Conservation (phyloP, 176 grass and related monocot species). For the Musa itinerans region DNA sequence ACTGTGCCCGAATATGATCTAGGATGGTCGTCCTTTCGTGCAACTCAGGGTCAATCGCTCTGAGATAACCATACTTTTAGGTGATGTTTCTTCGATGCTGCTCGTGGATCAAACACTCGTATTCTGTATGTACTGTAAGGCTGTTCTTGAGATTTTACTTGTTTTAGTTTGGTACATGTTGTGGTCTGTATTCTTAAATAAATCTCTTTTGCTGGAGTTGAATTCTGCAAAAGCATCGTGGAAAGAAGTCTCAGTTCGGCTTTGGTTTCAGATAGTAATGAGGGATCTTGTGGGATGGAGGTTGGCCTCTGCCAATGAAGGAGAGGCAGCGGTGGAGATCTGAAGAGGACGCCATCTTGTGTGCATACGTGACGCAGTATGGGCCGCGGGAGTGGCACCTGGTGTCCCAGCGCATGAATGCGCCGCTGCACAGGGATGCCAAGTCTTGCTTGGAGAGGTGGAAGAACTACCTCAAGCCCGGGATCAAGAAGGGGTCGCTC, state of each 20-base stretch:
- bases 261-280: slow-evolving; percentile 36
- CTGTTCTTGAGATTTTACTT: too few relatives aligned
- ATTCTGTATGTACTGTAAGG: too few relatives aligned
- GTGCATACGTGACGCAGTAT: slow-evolving; percentile 79
- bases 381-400: slow-evolving; percentile 90
- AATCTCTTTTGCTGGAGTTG: too few relatives aligned
- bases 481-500: slow-evolving; percentile 90
- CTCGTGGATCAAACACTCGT: too few relatives aligned
- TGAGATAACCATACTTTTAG: too few relatives aligned
- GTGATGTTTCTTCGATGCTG: too few relatives aligned
- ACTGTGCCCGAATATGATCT: too few relatives aligned
- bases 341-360: slow-evolving; percentile 91
- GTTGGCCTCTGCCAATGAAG: slow-evolving; percentile 77
- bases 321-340: slow-evolving; percentile 89
- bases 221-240: too few relatives aligned
- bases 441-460: slow-evolving; percentile 94
- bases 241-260: background rate
- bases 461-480: slow-evolving; percentile 95
- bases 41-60: too few relatives aligned
- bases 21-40: too few relatives aligned
- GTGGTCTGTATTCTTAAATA: too few relatives aligned
- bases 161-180: too few relatives aligned
- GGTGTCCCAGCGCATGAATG: slow-evolving; percentile 88
- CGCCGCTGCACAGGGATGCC: slow-evolving; percentile 63
- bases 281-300: slow-evolving; percentile 44